These are phyloP conservation scores for Talaromyces borbonicus DNA, from an alignment of 495 filamentous ascomycete genomes.

Conservation along the genomic window DNA sequence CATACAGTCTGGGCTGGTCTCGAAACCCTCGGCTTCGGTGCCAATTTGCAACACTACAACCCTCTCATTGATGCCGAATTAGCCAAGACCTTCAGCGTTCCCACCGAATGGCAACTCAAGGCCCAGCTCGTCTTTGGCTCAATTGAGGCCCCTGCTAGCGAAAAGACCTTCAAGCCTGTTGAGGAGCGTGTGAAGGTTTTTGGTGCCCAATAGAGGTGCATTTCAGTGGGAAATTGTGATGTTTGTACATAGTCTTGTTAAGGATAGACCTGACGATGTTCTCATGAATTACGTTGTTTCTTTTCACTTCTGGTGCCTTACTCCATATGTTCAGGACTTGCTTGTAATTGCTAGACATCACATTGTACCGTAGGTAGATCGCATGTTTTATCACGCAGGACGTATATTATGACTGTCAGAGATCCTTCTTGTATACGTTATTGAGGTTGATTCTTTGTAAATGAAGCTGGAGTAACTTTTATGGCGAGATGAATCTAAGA, in stretches of 20 bases:
- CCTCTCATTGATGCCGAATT: constrained; percentile 37
- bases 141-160: constrained; percentile 20
- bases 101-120: constrained; percentile 35
- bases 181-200: constrained; percentile 31
- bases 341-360: too few relatives aligned
- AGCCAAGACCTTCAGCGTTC: constrained; percentile 35
- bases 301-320: too few relatives aligned
- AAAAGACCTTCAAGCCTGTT: constrained; percentile 29
- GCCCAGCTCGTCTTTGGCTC: constrained; percentile 46
- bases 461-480: too few relatives aligned
- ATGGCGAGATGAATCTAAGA: too few relatives aligned
- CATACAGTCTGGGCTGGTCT: constrained; percentile 41
- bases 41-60: constrained; percentile 49
- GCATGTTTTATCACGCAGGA: too few relatives aligned
- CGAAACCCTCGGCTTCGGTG: constrained; percentile 40
- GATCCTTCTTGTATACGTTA: too few relatives aligned
- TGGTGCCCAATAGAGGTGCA: constrained; percentile 7
- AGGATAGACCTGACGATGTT: too few relatives aligned
- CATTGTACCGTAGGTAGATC: too few relatives aligned
- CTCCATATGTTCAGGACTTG: too few relatives aligned
- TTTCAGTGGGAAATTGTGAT: neutral
- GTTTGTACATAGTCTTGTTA: neutral
- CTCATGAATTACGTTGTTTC: too few relatives aligned
- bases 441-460: too few relatives aligned
- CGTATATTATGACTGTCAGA: too few relatives aligned